These are phyloP conservation scores for Oryza punctata DNA, from an alignment of 176 grass and related monocot species.

Conservation along the genomic window DNA sequence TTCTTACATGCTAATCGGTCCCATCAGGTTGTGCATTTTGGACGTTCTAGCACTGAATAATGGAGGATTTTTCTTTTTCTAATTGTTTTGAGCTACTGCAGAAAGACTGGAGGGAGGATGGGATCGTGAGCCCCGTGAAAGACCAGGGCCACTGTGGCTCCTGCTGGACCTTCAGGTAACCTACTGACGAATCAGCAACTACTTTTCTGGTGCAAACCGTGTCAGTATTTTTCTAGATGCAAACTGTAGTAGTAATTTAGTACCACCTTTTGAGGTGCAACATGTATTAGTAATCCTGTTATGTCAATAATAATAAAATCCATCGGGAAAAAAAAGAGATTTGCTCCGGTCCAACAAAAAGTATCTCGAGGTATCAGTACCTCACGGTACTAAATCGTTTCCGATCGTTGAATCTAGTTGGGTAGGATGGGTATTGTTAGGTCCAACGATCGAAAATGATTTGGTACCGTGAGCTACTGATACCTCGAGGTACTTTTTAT, in stretches of 20 bases:
- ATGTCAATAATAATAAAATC: neutral
- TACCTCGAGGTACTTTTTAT: too few species aligned
- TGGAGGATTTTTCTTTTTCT: neutral
- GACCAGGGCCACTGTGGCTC: constrained; percentile 82
- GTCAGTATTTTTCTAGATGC: neutral
- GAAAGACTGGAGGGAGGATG: constrained; percentile 97
- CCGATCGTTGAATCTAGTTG: too few species aligned
- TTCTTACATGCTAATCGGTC: neutral
- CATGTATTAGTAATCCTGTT: neutral
- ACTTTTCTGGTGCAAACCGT: neutral
- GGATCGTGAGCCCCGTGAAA: constrained; percentile 95
- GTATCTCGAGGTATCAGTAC: too few species aligned
- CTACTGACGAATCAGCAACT: constrained; percentile 8
- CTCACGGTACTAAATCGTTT: too few species aligned
- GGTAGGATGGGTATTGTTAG: too few species aligned
- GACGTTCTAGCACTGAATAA: neutral
- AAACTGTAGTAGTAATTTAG: neutral
- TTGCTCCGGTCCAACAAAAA: too few species aligned
- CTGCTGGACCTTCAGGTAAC: constrained; percentile 99
- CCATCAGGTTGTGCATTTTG: constrained; percentile 3
- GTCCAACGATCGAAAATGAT: too few species aligned
- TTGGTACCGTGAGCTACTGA: too few species aligned
- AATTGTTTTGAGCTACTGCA: constrained; percentile 37
- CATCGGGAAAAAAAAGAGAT: neutral
- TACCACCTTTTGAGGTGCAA: too few species aligned